phyloP scores from a whole-genome alignment of 1,284 basidiomycete genomes.

The Ceratobasidium sp. region DNA sequence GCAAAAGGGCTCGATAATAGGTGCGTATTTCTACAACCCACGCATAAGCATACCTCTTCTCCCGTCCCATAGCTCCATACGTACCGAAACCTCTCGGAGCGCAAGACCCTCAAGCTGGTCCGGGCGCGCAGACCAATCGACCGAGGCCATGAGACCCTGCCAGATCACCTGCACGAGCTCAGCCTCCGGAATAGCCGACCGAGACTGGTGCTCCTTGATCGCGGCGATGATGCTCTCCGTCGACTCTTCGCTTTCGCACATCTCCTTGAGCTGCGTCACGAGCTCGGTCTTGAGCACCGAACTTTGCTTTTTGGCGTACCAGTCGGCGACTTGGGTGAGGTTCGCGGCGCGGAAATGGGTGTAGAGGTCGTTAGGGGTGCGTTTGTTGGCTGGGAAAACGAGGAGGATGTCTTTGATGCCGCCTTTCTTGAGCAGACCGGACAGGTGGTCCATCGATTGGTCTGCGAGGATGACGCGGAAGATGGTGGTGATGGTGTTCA shows the following conservation, averaged over 20 bases:
- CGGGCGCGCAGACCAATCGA: conserved; percentile 89
- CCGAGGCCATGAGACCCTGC: conserved; percentile 87
- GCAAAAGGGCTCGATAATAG: conserved; percentile 91
- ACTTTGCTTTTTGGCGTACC: conserved; percentile 91
- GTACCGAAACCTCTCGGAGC: conserved; percentile 70
- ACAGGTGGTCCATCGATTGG: conserved; percentile 89
- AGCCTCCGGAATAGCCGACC: conserved; percentile 74
- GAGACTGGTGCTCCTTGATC: conserved; percentile 67
- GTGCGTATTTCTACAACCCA: conserved; percentile 76
- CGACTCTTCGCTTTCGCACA: conserved; percentile 71
- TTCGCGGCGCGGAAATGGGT: conserved; percentile 88
- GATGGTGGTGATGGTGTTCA: conserved; percentile 82
- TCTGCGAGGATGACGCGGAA: conserved; percentile 85
- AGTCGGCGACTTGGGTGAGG: conserved; percentile 85
- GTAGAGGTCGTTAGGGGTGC: conserved; percentile 80
- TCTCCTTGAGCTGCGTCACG: conserved; percentile 71
- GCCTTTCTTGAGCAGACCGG: conserved; percentile 80
- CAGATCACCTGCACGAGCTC: conserved; percentile 92
- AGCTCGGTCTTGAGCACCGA: conserved; percentile 80
- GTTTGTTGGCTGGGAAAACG: conserved; percentile 89
- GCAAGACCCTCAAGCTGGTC: conserved; percentile 92
- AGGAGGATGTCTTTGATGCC: conserved; percentile 87
- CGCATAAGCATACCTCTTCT: conserved; percentile 11
- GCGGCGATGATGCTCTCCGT: conserved; percentile 80
- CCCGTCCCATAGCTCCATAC: background rate